Percentiles rank a stretch among this genome's conserved stretches.
phyloP scores from a whole-genome alignment of 768 basidiomycete species.

The Mycena galericulata region DNA sequence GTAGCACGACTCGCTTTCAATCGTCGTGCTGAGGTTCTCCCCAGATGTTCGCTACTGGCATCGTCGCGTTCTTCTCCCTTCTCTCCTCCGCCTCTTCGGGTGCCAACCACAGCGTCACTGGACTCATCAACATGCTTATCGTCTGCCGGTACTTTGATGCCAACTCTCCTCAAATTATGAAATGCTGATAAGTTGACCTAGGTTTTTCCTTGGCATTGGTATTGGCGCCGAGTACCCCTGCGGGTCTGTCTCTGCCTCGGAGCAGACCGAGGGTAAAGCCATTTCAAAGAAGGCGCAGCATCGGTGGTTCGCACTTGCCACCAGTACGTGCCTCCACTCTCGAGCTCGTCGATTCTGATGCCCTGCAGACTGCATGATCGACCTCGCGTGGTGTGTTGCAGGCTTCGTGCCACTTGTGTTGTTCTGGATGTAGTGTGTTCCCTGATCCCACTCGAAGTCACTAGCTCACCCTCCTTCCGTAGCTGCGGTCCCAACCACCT shows the following conservation, averaged over 20 bases:
- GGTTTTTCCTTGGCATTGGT: constrained; percentile 91
- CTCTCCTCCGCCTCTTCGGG: constrained; percentile 88
- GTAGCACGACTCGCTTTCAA: constrained; percentile 29
- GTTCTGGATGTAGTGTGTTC: constrained; percentile 82
- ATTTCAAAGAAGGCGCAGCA: constrained; percentile 87
- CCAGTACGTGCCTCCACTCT: constrained; percentile 66
- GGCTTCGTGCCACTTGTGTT: constrained; percentile 88
- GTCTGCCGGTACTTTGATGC: constrained; percentile 71
- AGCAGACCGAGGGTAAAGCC: constrained; percentile 87
- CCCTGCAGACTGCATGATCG: constrained; percentile 84
- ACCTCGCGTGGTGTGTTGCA: constrained; percentile 82
- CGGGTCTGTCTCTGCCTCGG: constrained; percentile 89
- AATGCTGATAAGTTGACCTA: constrained; percentile 39
- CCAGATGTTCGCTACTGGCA: constrained; percentile 84
- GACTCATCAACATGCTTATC: constrained; percentile 81
- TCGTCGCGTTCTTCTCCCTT: constrained; percentile 86
- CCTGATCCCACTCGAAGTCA: neutral
- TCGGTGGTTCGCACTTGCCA: constrained; percentile 88
- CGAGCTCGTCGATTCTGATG: constrained; percentile 30
- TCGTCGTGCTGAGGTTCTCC: constrained; percentile 23
- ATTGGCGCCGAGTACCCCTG: constrained; percentile 93
- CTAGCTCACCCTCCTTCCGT: neutral
- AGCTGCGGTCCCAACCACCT: constrained; percentile 86
- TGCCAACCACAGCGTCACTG: constrained; percentile 74
- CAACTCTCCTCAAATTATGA: neutral